Percentiles rank a stretch among this genome's conserved stretches.
phyloP scores from a whole-genome alignment of 805 yeast genomes.

The Maudiozyma turicensis region DNA sequence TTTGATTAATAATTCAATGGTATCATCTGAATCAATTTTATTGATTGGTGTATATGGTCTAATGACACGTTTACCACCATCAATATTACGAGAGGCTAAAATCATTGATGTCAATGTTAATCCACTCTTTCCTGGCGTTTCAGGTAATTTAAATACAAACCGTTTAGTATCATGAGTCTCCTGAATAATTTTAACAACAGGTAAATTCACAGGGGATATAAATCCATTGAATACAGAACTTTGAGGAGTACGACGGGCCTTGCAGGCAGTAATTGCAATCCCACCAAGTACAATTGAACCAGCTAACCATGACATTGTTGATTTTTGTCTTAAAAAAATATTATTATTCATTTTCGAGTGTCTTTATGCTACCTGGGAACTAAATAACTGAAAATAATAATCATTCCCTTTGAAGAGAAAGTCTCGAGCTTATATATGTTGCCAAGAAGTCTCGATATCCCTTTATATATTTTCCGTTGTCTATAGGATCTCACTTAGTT shows the following conservation, averaged over 20 bases:
- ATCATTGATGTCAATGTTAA: constrained; percentile 69
- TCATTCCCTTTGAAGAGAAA: no score
- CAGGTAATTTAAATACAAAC: constrained; percentile 59
- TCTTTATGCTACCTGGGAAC: not conserved
- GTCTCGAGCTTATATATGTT: no score
- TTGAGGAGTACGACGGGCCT: not conserved
- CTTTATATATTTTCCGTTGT: no score
- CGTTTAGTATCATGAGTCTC: constrained; percentile 56
- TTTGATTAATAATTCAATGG: constrained; percentile 73
- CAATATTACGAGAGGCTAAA: constrained; percentile 69
- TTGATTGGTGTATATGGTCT: constrained; percentile 86
- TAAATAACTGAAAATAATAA: no score
- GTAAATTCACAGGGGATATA: constrained; percentile 63
- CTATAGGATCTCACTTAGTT: no score
- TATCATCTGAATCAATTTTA: constrained; percentile 59
- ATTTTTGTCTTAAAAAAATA: not conserved
- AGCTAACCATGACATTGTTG: not conserved
- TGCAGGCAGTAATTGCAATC: not conserved
- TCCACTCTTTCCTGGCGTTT: constrained; percentile 60
- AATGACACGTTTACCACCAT: constrained; percentile 76
- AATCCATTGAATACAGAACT: constrained; percentile 43
- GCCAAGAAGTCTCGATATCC: no score
- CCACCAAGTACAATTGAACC: not conserved
- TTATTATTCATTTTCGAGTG: not conserved
- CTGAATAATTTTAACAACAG: constrained; percentile 33